These are phyloP conservation scores for Pseudogymnoascus pannorum DNA, from an alignment of 2,329 filamentous ascomycete species.

Conservation along the genomic window DNA sequence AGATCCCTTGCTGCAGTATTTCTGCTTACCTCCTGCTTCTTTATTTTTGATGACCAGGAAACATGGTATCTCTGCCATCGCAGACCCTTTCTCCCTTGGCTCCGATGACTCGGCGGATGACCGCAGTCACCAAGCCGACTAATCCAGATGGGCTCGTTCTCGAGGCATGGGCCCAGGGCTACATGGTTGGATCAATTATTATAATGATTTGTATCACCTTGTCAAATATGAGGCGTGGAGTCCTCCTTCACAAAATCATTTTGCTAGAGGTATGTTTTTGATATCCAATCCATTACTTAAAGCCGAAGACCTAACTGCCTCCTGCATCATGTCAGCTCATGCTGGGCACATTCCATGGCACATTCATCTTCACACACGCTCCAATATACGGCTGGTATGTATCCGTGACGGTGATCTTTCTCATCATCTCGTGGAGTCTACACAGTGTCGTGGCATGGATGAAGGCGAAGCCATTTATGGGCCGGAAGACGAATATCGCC, in stretches of 20 bases:
- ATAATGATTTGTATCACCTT: constrained; percentile 42
- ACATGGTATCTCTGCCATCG: too few relatives aligned
- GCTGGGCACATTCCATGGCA: constrained; percentile 49
- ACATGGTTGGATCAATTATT: constrained; percentile 41
- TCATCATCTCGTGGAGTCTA: too few relatives aligned
- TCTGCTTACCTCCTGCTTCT: too few relatives aligned
- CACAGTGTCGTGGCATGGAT: too few relatives aligned
- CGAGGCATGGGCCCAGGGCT: constrained; percentile 38
- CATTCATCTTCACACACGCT: constrained; percentile 49
- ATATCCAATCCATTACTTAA: background rate
- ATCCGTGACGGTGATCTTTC: constrained; percentile 49
- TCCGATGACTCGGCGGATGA: constrained; percentile 15
- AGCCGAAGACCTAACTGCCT: background rate
- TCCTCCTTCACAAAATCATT: constrained; percentile 44
- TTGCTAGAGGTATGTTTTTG: constrained; percentile 36
- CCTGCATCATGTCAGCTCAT: constrained; percentile 36
- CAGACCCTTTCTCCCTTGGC: too few relatives aligned
- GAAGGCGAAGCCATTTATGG: too few relatives aligned
- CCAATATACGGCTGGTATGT: constrained; percentile 58
- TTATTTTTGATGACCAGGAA: too few relatives aligned
- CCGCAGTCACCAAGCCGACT: constrained; percentile 19
- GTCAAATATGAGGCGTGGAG: constrained; percentile 40
- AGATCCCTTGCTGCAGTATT: too few relatives aligned
- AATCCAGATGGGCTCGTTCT: constrained; percentile 30
- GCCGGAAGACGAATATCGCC: background rate